Evolutionary conservation across 306 rosid genomes (phyloP).

Genomic region (Malus fusca): DNA sequence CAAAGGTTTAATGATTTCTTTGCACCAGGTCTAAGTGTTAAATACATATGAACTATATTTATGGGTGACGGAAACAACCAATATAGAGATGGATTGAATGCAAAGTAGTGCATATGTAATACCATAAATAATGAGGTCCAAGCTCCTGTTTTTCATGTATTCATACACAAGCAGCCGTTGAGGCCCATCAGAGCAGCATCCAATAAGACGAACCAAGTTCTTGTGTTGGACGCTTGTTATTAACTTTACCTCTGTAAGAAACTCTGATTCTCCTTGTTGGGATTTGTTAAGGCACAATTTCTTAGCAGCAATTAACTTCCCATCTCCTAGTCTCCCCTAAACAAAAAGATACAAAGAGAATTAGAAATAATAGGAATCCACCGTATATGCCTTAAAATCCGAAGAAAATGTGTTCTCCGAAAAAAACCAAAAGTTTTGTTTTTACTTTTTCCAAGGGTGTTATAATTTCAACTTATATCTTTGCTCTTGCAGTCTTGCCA

Average conservation of each 20-base stretch:
- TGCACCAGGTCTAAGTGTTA: too few relatives aligned
- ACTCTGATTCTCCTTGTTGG: conserved; percentile 79
- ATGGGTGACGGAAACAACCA: neutral
- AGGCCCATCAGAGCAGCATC: conserved; percentile 79
- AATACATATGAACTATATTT: neutral
- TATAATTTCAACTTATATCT: neutral
- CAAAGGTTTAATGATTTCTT: neutral
- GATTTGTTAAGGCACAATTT: conserved; percentile 68
- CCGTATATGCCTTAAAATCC: conserved; percentile 2
- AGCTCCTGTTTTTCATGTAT: conserved; percentile 72
- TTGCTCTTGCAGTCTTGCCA: neutral
- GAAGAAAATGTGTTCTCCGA: neutral
- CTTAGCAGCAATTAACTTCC: conserved; percentile 63
- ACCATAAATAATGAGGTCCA: conserved; percentile 67
- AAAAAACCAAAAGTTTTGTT: neutral
- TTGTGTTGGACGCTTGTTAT: conserved; percentile 89
- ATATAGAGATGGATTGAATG: neutral
- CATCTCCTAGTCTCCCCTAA: conserved; percentile 73
- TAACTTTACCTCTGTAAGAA: conserved; percentile 76
- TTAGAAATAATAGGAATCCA: conserved; percentile 7
- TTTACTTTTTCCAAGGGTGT: neutral
- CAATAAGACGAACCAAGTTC: conserved; percentile 75
- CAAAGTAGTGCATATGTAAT: conserved; percentile 8
- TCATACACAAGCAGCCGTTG: conserved; percentile 83
- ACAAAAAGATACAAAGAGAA: neutral